Conservation (phyloP, 768 basidiomycete genomes). For the Rhizopogon roseolus region DNA sequence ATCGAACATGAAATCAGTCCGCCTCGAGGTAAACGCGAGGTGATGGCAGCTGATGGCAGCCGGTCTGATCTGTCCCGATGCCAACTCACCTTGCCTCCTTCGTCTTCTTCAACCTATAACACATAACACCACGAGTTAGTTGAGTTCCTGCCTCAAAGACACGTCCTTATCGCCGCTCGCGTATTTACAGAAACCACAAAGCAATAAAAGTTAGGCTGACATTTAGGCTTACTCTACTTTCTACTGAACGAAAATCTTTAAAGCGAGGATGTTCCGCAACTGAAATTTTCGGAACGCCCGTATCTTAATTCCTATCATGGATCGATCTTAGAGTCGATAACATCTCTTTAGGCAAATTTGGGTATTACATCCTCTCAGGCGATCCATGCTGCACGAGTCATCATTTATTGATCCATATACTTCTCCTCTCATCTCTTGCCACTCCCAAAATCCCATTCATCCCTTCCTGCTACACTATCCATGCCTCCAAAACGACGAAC, state of each 20-base stretch:
- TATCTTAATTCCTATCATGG: constrained; percentile 28
- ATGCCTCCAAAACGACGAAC: constrained; percentile 29
- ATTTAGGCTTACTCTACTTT: constrained; percentile 3
- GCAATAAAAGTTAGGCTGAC: constrained; percentile 6
- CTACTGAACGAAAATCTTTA: no score
- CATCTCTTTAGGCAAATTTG: constrained; percentile 17
- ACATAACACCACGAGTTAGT: not conserved
- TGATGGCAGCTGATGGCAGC: constrained; percentile 2
- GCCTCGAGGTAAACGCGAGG: constrained; percentile 25
- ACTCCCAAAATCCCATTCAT: not conserved
- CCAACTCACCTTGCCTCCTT: not conserved
- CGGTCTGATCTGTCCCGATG: not conserved
- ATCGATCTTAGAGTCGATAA: constrained; percentile 24
- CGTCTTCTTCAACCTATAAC: not conserved
- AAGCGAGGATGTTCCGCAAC: not conserved
- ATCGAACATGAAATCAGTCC: constrained; percentile 1
- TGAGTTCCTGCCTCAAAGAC: not conserved
- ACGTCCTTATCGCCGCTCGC: constrained; percentile 10
- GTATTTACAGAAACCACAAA: not conserved
- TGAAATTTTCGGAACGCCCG: constrained; percentile 10
- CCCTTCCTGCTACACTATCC: not conserved
- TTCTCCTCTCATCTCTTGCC: constrained; percentile 13
- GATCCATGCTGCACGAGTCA: constrained; percentile 24
- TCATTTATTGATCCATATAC: constrained; percentile 15
- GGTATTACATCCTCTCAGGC: constrained; percentile 14